Base-by-base conservation (phyloP, 2,329 filamentous ascomycete species). In the Fusarium mundagurra region DNA sequence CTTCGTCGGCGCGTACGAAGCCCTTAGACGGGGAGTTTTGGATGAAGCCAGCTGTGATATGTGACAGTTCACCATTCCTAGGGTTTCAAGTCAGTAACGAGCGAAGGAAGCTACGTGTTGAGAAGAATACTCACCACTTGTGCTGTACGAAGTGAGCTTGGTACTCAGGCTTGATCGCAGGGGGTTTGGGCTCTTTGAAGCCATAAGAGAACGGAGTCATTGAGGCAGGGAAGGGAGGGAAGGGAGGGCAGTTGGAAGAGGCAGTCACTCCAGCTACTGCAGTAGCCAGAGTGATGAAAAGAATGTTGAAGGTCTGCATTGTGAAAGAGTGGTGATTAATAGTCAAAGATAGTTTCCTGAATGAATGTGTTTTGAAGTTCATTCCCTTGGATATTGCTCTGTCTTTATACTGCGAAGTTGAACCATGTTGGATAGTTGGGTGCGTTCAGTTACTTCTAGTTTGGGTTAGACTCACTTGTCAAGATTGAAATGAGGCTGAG, bases 31-130 rank as follows among this genome's bases (percentile, higher is more conserved):
- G 82, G 1, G 82, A 83, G 61, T 82, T 83, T 60, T 77, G 72
- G 51, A 84, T 81, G 55, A 77, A 83, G 0, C 82, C 83, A 11
- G 78, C 68, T 9, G 79, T 81, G 51, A 84, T 82, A 67, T 84
- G 82, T 8, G 83, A 84, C 4, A 84, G 8, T n/a, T 83, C 80
- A 8, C 77, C 53, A 51, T 84, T 80, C 82, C 82, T 44, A 7
- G 8, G n/a, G 16, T 6, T 43, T 4, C 1, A 24, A 10, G 9
- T 43, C 41, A 43, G 41, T 24, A 16, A 24, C 14, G 14, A 24
- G 14, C 5, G 22, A 16, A 43, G 22, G n/a, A 43, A 16, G 22
- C n/a, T 44, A 24, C 41, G 6, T 44, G 9, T 17, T 17, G 6
- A 17, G 5, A 44, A 9, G 18, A 10, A 20, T 20, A 20, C 41